Conservation (phyloP, 2,329 filamentous ascomycete genomes). For the Pseudogymnoascus sp. region DNA sequence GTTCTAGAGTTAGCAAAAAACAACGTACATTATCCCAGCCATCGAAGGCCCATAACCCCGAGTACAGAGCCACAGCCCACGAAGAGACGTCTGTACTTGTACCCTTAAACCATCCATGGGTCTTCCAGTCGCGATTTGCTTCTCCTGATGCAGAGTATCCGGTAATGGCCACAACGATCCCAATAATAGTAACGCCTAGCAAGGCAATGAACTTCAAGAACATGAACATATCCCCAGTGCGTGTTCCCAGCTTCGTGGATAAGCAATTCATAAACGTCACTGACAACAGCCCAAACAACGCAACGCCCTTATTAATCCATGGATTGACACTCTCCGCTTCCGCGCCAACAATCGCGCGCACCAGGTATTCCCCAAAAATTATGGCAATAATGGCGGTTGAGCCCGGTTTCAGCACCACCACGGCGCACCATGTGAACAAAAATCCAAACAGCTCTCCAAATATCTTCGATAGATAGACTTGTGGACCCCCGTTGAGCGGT, state of each 20-base stretch:
- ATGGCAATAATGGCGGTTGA: conserved; percentile 91
- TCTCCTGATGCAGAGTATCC: conserved; percentile 69
- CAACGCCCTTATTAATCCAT: conserved; percentile 88
- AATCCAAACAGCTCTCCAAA: conserved; percentile 91
- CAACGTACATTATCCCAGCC: conserved; percentile 90
- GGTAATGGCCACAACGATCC: conserved; percentile 80
- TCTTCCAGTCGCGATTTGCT: conserved; percentile 79
- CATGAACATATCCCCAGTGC: conserved; percentile 89
- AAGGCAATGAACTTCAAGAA: conserved; percentile 92
- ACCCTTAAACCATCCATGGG: conserved; percentile 62
- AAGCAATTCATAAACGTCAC: conserved; percentile 86
- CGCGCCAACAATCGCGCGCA: conserved; percentile 77
- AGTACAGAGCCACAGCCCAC: conserved; percentile 92
- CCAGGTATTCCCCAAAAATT: conserved; percentile 97
- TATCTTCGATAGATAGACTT: conserved; percentile 92
- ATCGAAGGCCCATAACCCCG: conserved; percentile 94
- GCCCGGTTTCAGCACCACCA: conserved; percentile 88
- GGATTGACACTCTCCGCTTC: conserved; percentile 70
- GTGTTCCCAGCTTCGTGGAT: conserved; percentile 79
- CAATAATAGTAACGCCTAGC: conserved; percentile 75
- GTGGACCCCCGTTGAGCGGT: conserved; percentile 86
- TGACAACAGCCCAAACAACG: conserved; percentile 61
- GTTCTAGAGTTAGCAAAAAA: not conserved
- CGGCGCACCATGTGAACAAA: conserved; percentile 92
- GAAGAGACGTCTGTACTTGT: conserved; percentile 71